phyloP scores from a whole-genome alignment of 768 basidiomycete species.

The Pholiota molesta region DNA sequence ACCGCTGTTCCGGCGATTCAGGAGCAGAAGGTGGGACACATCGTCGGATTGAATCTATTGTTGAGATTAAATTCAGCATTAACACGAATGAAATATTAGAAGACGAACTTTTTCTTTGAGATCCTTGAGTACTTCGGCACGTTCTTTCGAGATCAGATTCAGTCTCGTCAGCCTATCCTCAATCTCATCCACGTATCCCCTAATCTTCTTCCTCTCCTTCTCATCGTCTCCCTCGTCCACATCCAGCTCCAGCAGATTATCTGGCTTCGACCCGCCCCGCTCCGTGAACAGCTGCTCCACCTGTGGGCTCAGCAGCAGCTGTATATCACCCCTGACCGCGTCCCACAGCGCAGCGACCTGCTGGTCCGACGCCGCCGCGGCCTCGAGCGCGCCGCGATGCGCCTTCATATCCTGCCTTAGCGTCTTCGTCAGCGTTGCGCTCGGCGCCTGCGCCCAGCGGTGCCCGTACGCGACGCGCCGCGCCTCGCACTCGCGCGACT shows the following conservation, averaged over 20 bases:
- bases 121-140: slow-evolving; percentile 87
- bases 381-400: slow-evolving; percentile 69
- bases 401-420: slow-evolving; percentile 80
- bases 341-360: slow-evolving; percentile 80
- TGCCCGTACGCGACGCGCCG: slow-evolving; percentile 88
- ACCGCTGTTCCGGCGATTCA: slow-evolving; percentile 83
- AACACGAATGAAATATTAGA: background rate
- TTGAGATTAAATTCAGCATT: background rate
- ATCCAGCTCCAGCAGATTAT: slow-evolving; percentile 67
- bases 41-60: slow-evolving; percentile 91
- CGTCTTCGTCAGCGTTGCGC: slow-evolving; percentile 69
- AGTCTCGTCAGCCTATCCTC: slow-evolving; percentile 78
- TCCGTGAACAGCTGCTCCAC: slow-evolving; percentile 67
- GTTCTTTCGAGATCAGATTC: slow-evolving; percentile 82
- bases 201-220: slow-evolving; percentile 69
- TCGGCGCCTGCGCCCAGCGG: slow-evolving; percentile 85
- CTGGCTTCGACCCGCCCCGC: slow-evolving; percentile 40
- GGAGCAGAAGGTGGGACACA: slow-evolving; percentile 90
- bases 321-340: slow-evolving; percentile 64
- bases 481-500: slow-evolving; percentile 86
- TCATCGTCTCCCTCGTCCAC: slow-evolving; percentile 65
- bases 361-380: slow-evolving; percentile 77
- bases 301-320: slow-evolving; percentile 58
- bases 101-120: slow-evolving; percentile 89
- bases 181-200: slow-evolving; percentile 68